Conservation (phyloP, 495 filamentous ascomycete genomes). For the Talaromyces ruber region DNA sequence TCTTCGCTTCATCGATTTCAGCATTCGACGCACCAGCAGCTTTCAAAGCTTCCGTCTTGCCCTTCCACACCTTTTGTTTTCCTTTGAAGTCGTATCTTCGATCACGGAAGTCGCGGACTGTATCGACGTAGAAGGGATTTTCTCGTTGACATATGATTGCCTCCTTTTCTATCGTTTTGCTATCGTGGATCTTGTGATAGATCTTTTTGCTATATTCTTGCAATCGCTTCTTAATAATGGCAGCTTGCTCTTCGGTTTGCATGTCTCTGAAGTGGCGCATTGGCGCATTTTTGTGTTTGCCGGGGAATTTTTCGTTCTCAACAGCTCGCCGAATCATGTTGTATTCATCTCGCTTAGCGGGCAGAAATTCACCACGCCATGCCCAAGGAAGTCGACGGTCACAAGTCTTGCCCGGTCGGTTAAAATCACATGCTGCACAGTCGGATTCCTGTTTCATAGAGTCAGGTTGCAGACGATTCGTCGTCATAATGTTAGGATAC, state of each 20-base stretch:
- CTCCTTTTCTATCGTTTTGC: slow-evolving; percentile 85
- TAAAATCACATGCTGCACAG: slow-evolving; percentile 97
- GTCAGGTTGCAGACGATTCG: slow-evolving; percentile 93
- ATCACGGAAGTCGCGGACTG: slow-evolving; percentile 90
- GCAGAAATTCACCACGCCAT: slow-evolving; percentile 96
- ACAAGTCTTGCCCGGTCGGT: slow-evolving; percentile 93
- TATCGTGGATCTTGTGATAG: slow-evolving; percentile 98
- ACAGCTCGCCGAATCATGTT: slow-evolving; percentile 95
- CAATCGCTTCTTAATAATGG: slow-evolving; percentile 74
- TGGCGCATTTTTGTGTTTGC: slow-evolving; percentile 58
- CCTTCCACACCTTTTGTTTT: slow-evolving; percentile 96
- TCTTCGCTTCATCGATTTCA: slow-evolving; percentile 91
- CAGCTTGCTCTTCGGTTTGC: slow-evolving; percentile 72
- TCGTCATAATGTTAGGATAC: slow-evolving; percentile 99
- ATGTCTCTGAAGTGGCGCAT: slow-evolving; percentile 75
- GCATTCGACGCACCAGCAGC: slow-evolving; percentile 62
- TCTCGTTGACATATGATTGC: slow-evolving; percentile 98
- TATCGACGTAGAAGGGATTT: slow-evolving; percentile 98
- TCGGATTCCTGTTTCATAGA: slow-evolving; percentile 96
- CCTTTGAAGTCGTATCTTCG: slow-evolving; percentile 97
- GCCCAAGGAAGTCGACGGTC: slow-evolving; percentile 94
- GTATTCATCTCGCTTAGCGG: slow-evolving; percentile 94
- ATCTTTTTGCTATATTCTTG: slow-evolving; percentile 96
- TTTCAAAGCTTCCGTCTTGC: slow-evolving; percentile 82
- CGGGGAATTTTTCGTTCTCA: slow-evolving; percentile 89